Evolutionary conservation across 805 yeast genomes (phyloP).

Genomic region (Metschnikowia colocasiae): DNA sequence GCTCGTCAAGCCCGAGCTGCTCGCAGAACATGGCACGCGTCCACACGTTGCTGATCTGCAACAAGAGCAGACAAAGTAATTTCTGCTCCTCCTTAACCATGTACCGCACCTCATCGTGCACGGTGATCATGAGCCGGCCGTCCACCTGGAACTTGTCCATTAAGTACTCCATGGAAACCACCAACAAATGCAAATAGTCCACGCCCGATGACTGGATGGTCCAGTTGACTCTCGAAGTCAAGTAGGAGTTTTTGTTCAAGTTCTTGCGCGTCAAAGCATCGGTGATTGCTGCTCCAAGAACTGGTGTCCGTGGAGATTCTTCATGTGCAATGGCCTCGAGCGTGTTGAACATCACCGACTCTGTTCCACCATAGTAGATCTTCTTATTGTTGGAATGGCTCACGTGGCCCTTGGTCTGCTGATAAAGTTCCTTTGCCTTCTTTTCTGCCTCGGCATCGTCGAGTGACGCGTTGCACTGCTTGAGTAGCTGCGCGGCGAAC

Average conservation of each 20-base stretch:
- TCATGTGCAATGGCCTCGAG: constrained; percentile 84
- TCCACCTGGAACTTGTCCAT: constrained; percentile 58
- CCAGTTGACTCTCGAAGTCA: constrained; percentile 95
- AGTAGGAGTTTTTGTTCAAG: constrained; percentile 58
- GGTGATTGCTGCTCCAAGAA: constrained; percentile 89
- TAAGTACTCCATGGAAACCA: constrained; percentile 85
- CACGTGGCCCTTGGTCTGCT: constrained; percentile 72
- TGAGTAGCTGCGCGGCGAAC: constrained; percentile 80
- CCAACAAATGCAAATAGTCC: constrained; percentile 82
- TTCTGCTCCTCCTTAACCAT: constrained; percentile 69
- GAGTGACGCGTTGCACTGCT: constrained; percentile 73
- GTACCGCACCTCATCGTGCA: constrained; percentile 92
- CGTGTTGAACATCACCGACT: constrained; percentile 84
- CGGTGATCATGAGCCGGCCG: constrained; percentile 80
- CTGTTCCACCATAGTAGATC: constrained; percentile 85
- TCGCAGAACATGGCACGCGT: constrained; percentile 94
- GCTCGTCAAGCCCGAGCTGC: constrained; percentile 80
- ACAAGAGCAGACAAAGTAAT: constrained; percentile 72
- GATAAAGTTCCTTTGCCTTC: constrained; percentile 66
- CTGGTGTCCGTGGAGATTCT: constrained; percentile 81
- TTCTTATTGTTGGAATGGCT: constrained; percentile 25
- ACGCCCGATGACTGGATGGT: constrained; percentile 98
- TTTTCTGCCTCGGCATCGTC: constrained; percentile 61
- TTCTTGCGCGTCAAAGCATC: constrained; percentile 68
- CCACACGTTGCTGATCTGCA: constrained; percentile 92